Conservation (phyloP, 2,329 filamentous ascomycete species). For the Penicillium digitatum region DNA sequence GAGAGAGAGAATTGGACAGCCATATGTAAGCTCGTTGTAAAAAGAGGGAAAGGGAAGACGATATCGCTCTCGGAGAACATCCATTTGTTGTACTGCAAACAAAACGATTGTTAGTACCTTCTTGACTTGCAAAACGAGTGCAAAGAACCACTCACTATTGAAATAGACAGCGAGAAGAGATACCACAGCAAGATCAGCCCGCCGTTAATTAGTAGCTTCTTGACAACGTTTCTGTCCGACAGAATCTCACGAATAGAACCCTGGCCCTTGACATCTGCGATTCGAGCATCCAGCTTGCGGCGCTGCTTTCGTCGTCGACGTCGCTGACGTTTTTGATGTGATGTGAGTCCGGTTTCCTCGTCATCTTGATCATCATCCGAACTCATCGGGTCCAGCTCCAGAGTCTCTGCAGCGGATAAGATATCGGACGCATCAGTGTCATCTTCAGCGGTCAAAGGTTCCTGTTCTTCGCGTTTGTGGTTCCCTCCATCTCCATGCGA, state of each 20-base stretch:
- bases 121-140: not conserved
- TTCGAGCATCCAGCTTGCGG: constrained; percentile 65
- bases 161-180: constrained; percentile 87
- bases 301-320: constrained; percentile 65
- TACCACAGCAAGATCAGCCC: constrained; percentile 84
- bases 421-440: constrained; percentile 40
- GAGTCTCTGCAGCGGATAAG: constrained; percentile 45
- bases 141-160: constrained; percentile 60
- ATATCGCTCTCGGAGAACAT: constrained; percentile 87
- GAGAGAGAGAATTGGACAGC: constrained; percentile 84
- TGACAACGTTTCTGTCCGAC: constrained; percentile 70
- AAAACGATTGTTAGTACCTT: constrained; percentile 10
- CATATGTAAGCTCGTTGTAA: constrained; percentile 95
- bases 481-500: constrained; percentile 21
- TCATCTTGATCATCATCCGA: constrained; percentile 77
- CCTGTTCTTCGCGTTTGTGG: constrained; percentile 35
- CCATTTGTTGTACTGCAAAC: constrained; percentile 91
- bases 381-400: constrained; percentile 56
- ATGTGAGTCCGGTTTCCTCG: constrained; percentile 82
- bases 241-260: constrained; percentile 61
- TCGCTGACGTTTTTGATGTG: constrained; percentile 62
- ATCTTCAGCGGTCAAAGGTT: constrained; percentile 29
- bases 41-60: constrained; percentile 90
- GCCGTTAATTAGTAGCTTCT: constrained; percentile 67
- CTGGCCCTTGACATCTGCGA: constrained; percentile 58